phyloP scores from a whole-genome alignment of 495 filamentous ascomycete species.

The Talaromyces liani region DNA sequence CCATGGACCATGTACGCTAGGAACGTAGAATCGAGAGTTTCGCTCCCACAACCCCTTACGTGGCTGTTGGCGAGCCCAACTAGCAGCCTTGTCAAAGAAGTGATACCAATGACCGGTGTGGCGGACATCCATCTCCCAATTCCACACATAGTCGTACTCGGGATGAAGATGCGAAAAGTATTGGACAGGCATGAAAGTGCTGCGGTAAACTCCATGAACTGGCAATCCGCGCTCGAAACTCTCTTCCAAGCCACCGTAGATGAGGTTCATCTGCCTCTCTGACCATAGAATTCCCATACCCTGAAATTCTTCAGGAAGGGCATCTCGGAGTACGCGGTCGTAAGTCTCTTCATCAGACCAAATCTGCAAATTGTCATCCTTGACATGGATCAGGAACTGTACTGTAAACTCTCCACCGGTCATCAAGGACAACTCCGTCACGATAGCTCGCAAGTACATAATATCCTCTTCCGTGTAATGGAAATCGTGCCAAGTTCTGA shows the following conservation, averaged over 20 bases:
- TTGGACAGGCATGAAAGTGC: slow-evolving; percentile 88
- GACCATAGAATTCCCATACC: slow-evolving; percentile 89
- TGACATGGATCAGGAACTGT: slow-evolving; percentile 61
- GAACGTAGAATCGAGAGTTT: slow-evolving; percentile 85
- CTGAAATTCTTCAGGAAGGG: slow-evolving; percentile 77
- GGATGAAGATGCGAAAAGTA: slow-evolving; percentile 84
- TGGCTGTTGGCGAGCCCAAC: slow-evolving; percentile 77
- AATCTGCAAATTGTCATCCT: slow-evolving; percentile 55
- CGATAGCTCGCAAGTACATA: slow-evolving; percentile 48
- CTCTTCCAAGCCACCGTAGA: slow-evolving; percentile 78
- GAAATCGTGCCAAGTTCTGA: slow-evolving; percentile 59
- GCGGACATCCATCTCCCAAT: slow-evolving; percentile 97
- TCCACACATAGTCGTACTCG: slow-evolving; percentile 95
- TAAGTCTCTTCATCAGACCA: slow-evolving; percentile 59
- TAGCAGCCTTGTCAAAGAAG: slow-evolving; percentile 64
- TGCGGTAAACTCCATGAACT: slow-evolving; percentile 85
- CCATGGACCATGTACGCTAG: slow-evolving; percentile 80
- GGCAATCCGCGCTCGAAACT: slow-evolving; percentile 64
- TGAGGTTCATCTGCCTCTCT: slow-evolving; percentile 78
- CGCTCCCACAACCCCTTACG: slow-evolving; percentile 92
- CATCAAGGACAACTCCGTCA: slow-evolving; percentile 53
- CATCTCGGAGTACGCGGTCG: slow-evolving; percentile 55
- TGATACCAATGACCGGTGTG: slow-evolving; percentile 97
- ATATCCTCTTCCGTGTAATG: slow-evolving; percentile 45
- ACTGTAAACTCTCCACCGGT: slow-evolving; percentile 58